Percentiles rank a stretch among this genome's conserved stretches.
These are phyloP conservation scores for Leishmania guyanensis DNA, from an alignment of 208 protist species.

Conservation along the genomic window DNA sequence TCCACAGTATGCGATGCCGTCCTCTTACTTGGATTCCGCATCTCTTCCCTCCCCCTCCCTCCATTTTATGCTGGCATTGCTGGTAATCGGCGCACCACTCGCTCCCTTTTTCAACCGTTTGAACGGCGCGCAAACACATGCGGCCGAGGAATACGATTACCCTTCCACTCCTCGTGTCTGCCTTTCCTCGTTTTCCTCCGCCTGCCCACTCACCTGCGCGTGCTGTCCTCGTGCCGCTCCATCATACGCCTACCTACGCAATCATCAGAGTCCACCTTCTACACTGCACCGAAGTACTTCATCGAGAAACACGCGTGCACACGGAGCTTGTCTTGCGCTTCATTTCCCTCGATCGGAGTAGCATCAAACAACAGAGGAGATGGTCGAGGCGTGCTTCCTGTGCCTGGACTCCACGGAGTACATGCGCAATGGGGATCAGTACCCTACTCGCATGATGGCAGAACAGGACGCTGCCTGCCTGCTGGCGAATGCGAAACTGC, in stretches of 20 bases:
- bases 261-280: not conserved
- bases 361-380: constrained; percentile 11
- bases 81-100: not conserved
- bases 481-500: constrained; percentile 93
- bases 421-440: constrained; percentile 99
- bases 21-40: not conserved
- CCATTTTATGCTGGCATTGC: not conserved
- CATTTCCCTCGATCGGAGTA: not conserved
- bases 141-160: not conserved
- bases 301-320: not conserved
- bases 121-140: not conserved
- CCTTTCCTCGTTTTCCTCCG: not conserved
- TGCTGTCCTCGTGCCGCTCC: not conserved
- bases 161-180: not conserved
- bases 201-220: not conserved
- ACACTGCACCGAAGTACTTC: not conserved
- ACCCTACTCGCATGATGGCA: constrained; percentile 95
- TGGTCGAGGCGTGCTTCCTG: constrained; percentile 91
- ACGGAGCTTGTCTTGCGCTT: not conserved
- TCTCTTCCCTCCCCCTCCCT: not conserved
- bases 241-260: not conserved
- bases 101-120: not conserved
- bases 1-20: not conserved
- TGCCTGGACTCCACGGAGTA: constrained; percentile 97
- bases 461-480: constrained; percentile 97